phyloP scores from a whole-genome alignment of 78 protist species.

The Mastigamoeba balamuthi region DNA sequence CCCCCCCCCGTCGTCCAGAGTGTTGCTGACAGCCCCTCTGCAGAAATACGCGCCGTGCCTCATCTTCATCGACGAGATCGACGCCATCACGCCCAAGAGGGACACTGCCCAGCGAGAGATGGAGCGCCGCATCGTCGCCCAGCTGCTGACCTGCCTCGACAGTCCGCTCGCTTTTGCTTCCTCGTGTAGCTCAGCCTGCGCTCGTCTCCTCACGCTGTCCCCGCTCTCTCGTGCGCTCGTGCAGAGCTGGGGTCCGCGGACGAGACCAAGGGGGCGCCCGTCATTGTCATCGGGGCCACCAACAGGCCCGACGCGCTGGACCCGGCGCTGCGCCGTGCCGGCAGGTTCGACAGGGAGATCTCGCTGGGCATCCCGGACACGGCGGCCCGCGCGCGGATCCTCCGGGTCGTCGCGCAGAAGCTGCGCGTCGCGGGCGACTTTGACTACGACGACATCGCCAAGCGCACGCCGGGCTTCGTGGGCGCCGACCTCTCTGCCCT shows the following conservation, averaged over 20 bases:
- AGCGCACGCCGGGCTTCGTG: slow-evolving; percentile 77
- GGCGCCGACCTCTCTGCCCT: slow-evolving; percentile 76
- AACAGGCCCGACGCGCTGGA: slow-evolving; percentile 89
- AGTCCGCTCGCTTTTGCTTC: neutral
- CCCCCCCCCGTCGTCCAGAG: neutral
- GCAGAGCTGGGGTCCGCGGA: too few species aligned
- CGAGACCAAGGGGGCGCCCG: slow-evolving; percentile 27
- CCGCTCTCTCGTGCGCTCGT: too few species aligned
- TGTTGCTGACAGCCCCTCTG: neutral
- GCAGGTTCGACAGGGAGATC: slow-evolving; percentile 89
- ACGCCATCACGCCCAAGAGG: slow-evolving; percentile 92
- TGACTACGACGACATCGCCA: slow-evolving; percentile 51
- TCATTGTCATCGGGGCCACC: slow-evolving; percentile 84
- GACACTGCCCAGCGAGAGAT: slow-evolving; percentile 88
- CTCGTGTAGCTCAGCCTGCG: too few species aligned
- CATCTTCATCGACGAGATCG: slow-evolving; percentile 95
- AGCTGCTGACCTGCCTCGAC: slow-evolving; percentile 93
- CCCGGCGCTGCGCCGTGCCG: slow-evolving; percentile 87
- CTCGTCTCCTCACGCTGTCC: too few species aligned
- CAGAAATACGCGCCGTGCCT: slow-evolving; percentile 75
- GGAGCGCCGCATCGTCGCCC: slow-evolving; percentile 97
- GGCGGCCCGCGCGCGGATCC: slow-evolving; percentile 43
- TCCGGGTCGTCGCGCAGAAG: slow-evolving; percentile 29
- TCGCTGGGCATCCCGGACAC: slow-evolving; percentile 79
- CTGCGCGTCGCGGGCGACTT: slow-evolving; percentile 25